Base-by-base conservation (phyloP, 2,329 filamentous ascomycete genomes). In the Neurospora sp. region DNA sequence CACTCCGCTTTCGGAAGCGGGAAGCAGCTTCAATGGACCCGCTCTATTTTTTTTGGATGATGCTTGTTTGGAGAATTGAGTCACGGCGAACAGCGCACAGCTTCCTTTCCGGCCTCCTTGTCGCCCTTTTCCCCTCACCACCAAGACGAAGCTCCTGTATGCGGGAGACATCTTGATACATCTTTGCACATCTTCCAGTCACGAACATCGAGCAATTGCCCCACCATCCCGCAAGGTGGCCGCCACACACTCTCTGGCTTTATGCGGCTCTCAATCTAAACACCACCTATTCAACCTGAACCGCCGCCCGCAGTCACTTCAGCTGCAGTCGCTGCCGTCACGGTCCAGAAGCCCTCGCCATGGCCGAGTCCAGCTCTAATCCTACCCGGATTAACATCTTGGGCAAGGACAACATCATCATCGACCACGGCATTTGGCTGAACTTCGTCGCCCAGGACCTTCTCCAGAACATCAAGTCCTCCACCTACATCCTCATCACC, bases 401-500 rank as follows among this genome's bases (percentile, higher is more conserved):
- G 71, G 93, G 93, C 75, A 91, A 92, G 77, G 93, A 97, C 75
- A 91, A 91, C 77, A 98, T 99, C 76, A 85, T 97, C 73, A 90
- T 97, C 77, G 93, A 97, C 79, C 93, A 97, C 79, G 93, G 91
- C 74, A 87, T 99, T 70, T 97, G 94, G 93, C 87, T 90, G 73
- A 86, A 86, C 78, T 96, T 92, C 79, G 90, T 98, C 73, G 89
- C 90, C 68, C 82, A 89, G 75, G 95, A 99, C 81, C 86, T 99
- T 70, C 84, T 98, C 73, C 82, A 86, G 69, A 92, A 91, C 78
- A 84, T 96, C 72, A 81, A 87, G 68, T 96, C 94, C 23, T 96
- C 93, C 19, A 98, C 95, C 72, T 99, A 98, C 79, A 91, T 98
- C 71, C 90, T 99, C 72, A 92, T 99, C 77, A 98, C 96, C 80